A percentile compares a stretch with the other conserved stretches of the same genome.
Evolutionary conservation across 1,284 basidiomycete genomes (phyloP).

Genomic region (Filobasidium uniguttulatum): DNA sequence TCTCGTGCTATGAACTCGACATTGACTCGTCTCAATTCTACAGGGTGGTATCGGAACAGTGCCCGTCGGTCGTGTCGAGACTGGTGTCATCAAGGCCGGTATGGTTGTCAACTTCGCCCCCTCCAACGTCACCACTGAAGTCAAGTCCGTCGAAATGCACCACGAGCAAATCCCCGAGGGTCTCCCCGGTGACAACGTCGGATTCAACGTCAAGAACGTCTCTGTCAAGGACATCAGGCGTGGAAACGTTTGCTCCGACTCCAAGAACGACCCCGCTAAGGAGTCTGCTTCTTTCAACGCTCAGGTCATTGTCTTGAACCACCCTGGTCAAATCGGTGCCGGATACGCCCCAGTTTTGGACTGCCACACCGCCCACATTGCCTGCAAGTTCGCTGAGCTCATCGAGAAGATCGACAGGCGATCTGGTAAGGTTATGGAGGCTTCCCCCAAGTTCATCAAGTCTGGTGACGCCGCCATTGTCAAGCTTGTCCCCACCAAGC

Average conservation of each 20-base stretch:
- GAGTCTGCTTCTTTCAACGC: slow-evolving; percentile 99
- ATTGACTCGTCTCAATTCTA: not conserved
- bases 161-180: slow-evolving; percentile 97
- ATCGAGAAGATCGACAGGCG: slow-evolving; percentile 99
- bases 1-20: not conserved
- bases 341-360: slow-evolving; percentile 82
- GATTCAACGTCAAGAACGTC: slow-evolving; percentile 69
- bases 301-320: slow-evolving; percentile 99
- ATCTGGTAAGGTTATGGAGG: slow-evolving; percentile 84
- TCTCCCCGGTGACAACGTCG: slow-evolving; percentile 97
- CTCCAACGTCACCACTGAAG: slow-evolving; percentile 97
- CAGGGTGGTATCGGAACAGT: slow-evolving; percentile 94
- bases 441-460: slow-evolving; percentile 90
- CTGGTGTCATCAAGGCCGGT: slow-evolving; percentile 98
- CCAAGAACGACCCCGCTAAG: slow-evolving; percentile 99
- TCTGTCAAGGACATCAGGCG: slow-evolving; percentile 99
- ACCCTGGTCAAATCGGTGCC: slow-evolving; percentile 98
- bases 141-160: slow-evolving; percentile 99
- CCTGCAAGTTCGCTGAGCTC: slow-evolving; percentile 97
- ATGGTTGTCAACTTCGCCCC: slow-evolving; percentile 98
- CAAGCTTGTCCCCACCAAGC: slow-evolving; percentile 69
- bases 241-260: slow-evolving; percentile 98
- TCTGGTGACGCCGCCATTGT: slow-evolving; percentile 72
- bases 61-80: slow-evolving; percentile 99
- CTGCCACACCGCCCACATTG: slow-evolving; percentile 99